phyloP scores from a whole-genome alignment of 108 stramenopile species.

The Pseudonitzschia multiseries region DNA sequence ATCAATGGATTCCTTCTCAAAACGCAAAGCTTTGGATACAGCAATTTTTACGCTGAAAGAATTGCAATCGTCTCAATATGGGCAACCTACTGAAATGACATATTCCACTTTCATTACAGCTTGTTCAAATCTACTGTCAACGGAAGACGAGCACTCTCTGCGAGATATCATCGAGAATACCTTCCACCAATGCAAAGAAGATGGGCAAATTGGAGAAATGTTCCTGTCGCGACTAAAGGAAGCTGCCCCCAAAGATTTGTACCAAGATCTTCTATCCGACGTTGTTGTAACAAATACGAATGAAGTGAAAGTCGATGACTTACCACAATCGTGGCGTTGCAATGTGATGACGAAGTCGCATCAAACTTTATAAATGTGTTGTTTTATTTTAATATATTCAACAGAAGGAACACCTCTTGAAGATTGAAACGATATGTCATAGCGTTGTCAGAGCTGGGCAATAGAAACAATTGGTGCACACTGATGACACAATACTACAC shows the following conservation, averaged over 20 bases:
- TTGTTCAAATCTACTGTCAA: constrained; percentile 47
- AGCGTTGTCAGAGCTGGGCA: not conserved
- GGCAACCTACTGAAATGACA: constrained; percentile 60
- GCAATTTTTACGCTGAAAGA: constrained; percentile 53
- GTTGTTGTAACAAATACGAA: constrained; percentile 9
- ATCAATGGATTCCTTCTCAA: constrained; percentile 27
- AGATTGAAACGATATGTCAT: not conserved
- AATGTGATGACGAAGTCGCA: constrained; percentile 17
- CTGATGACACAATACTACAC: not conserved
- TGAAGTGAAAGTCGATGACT: constrained; percentile 17
- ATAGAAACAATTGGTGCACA: not conserved
- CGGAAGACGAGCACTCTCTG: constrained; percentile 32
- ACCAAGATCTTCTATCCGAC: constrained; percentile 44
- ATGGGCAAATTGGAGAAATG: constrained; percentile 65
- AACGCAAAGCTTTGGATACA: constrained; percentile 38
- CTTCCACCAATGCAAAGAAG: constrained; percentile 44
- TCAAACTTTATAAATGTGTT: not conserved
- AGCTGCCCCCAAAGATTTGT: constrained; percentile 54
- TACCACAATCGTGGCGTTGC: constrained; percentile 32
- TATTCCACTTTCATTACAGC: constrained; percentile 77
- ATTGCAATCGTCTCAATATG: constrained; percentile 39
- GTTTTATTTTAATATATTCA: not conserved
- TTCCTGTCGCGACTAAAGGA: constrained; percentile 54
- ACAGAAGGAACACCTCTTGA: not conserved
- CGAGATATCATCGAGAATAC: constrained; percentile 40